Evolutionary conservation across 768 basidiomycete species (phyloP).

Genomic region (Podaxis mareebaensis): DNA sequence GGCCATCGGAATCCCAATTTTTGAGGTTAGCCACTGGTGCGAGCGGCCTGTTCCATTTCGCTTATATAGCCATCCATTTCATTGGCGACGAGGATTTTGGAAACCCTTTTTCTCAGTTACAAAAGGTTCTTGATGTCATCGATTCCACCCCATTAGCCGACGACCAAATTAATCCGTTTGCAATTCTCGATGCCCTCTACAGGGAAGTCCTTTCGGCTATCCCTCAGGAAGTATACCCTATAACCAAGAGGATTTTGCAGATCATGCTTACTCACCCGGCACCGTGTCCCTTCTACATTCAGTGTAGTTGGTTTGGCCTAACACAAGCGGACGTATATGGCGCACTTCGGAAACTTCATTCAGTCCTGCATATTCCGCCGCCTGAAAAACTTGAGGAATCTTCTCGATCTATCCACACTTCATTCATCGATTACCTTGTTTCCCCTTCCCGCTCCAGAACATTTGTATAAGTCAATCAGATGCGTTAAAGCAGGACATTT

Average conservation of each 20-base stretch:
- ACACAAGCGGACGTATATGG: not conserved
- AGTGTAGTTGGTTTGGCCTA: not conserved
- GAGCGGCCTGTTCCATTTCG: constrained; percentile 28
- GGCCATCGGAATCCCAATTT: constrained; percentile 20
- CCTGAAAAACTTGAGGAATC: not conserved
- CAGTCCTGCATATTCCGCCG: not conserved
- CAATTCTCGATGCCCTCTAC: constrained; percentile 12
- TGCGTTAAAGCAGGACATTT: no score
- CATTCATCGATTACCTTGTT: constrained; percentile 1
- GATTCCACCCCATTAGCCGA: not conserved
- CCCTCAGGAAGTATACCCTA: not conserved
- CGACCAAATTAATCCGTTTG: not conserved
- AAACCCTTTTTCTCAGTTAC: constrained; percentile 6
- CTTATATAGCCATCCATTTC: constrained; percentile 24
- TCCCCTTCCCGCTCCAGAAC: not conserved
- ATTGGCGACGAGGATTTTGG: constrained; percentile 16
- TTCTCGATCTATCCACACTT: not conserved
- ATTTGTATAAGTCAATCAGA: not conserved
- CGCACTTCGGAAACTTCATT: not conserved
- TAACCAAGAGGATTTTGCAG: not conserved
- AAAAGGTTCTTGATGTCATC: constrained; percentile 4
- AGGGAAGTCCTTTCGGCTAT: not conserved
- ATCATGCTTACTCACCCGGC: not conserved
- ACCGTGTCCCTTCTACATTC: not conserved
- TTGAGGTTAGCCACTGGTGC: constrained; percentile 21